Percentiles rank a stretch among this genome's conserved stretches.
phyloP scores from a whole-genome alignment of 306 rosid species.

The Malus sylvestris region DNA sequence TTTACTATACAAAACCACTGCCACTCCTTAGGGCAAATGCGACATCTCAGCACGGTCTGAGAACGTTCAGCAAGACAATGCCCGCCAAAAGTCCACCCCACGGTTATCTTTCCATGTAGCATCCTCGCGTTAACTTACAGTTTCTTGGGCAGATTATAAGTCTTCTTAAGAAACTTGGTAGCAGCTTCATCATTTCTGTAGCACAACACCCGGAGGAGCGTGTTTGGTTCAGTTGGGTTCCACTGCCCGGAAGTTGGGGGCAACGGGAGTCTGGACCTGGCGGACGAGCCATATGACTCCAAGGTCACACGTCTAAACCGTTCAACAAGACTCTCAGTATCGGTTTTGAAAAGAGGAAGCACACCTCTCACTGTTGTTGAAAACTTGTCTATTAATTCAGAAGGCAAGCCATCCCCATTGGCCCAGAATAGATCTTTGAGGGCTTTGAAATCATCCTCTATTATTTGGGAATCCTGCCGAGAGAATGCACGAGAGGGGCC shows the following conservation, averaged over 20 bases:
- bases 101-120: slow-evolving; percentile 15
- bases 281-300: slow-evolving; percentile 74
- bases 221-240: slow-evolving; percentile 88
- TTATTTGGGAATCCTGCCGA: slow-evolving; percentile 68
- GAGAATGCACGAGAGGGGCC: slow-evolving; percentile 87
- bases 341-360: slow-evolving; percentile 80
- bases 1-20: slow-evolving; percentile 13
- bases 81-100: background rate
- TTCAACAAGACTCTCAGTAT: slow-evolving; percentile 71
- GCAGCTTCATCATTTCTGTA: slow-evolving; percentile 82
- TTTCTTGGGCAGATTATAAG: slow-evolving; percentile 91
- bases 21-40: slow-evolving; percentile 7
- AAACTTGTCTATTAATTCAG: slow-evolving; percentile 75
- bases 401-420: slow-evolving; percentile 90
- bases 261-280: slow-evolving; percentile 79
- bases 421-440: slow-evolving; percentile 88
- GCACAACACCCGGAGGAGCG: slow-evolving; percentile 82
- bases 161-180: slow-evolving; percentile 74
- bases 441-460: slow-evolving; percentile 78
- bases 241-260: slow-evolving; percentile 97
- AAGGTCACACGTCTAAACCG: slow-evolving; percentile 62
- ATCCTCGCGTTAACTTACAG: slow-evolving; percentile 26
- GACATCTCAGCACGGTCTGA: slow-evolving; percentile 24
- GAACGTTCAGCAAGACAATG: slow-evolving; percentile 14
- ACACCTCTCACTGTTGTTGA: slow-evolving; percentile 57